A percentile compares a stretch with the other conserved stretches of the same genome.
Conservation (phyloP, 176 grass and related monocot species). For the Rhipidocladum racemiflorum region DNA sequence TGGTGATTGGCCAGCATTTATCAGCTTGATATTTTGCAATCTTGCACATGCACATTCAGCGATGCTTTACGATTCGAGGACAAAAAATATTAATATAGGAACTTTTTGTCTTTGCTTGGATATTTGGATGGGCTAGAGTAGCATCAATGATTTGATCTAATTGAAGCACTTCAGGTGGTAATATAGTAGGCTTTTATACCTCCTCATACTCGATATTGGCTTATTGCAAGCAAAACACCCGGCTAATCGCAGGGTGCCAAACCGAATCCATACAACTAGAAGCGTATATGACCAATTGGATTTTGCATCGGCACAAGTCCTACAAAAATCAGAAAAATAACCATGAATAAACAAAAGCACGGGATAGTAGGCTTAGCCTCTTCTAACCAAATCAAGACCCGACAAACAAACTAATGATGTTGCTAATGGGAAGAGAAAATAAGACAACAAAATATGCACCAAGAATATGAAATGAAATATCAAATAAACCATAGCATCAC, state of each 20-base stretch:
- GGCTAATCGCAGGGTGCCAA: conserved; percentile 94
- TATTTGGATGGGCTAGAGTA: no score
- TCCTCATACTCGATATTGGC: conserved; percentile 91
- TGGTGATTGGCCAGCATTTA: no score
- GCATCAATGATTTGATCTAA: conserved; percentile 25
- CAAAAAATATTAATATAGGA: no score
- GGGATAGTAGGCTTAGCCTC: conserved; percentile 24
- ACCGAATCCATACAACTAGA: conserved; percentile 72
- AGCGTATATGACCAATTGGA: conserved; percentile 60
- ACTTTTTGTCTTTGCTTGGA: no score
- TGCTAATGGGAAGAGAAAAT: conserved; percentile 2
- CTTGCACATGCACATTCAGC: no score
- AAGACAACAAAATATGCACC: neutral
- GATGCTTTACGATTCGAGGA: no score
- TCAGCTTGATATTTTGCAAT: no score
- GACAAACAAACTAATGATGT: conserved; percentile 16
- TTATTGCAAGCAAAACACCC: conserved; percentile 78
- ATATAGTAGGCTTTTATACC: conserved; percentile 41
- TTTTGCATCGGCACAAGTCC: conserved; percentile 78
- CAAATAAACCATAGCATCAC: neutral
- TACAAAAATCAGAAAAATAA: no score
- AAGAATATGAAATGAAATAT: conserved; percentile 22
- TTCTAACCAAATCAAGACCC: no score
- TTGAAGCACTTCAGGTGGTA: no score
- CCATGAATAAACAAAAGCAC: no score